Base-by-base conservation (phyloP, 768 basidiomycete genomes). In the Lentinula sp. region DNA sequence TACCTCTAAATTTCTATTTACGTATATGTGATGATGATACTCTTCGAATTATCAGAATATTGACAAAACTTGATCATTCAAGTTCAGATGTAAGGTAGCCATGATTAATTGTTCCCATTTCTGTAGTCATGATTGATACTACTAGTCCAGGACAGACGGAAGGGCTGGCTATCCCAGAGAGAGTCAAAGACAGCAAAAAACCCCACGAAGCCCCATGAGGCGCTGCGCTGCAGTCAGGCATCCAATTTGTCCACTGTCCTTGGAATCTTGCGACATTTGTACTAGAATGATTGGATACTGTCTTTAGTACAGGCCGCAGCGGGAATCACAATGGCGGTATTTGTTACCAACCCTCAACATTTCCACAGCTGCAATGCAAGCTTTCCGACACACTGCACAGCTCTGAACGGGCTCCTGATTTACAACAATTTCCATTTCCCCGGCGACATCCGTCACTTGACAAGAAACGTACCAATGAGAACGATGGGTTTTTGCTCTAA, bases 381-480 rank as follows among this genome's bases (percentile, higher is more conserved):
- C 89, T 67, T 83, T 86, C 59, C 73, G 70, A 68, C 88, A 90
- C 13, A 68, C 69, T 59, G 75, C 72, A 64, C 88, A 90, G 23
- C 69, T 70, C 18, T 72, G 67, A 20, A 86, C 71, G n/a, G 72
- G 74, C n/a, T 76, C 73, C 43, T 50, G 41, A 39, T 37, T 42
- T 18, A 70, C 72, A 18, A 87, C 71, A n/a, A 68, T 65, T 16
- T 73, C 76, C 88, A 90, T 90, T 72, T 88, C 88, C 37, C 76
- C 83, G 7, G 83, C 83, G 32, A 90, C 77, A 64, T 90, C 86
- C 5, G 85, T 87, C 18, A 78, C 88, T 87, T 28, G 39, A 63
- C 54, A 28, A 63, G 63, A 58, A 52, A 48, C 18, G 32, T 39
- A 46, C 33, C 16, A 46, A 43, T 15, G 43, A 28, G 20, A 32